A percentile compares a stretch with the other conserved stretches of the same genome.
These are phyloP conservation scores for Ustulina deusta DNA, from an alignment of 2,329 filamentous ascomycete genomes.

Conservation along the genomic window DNA sequence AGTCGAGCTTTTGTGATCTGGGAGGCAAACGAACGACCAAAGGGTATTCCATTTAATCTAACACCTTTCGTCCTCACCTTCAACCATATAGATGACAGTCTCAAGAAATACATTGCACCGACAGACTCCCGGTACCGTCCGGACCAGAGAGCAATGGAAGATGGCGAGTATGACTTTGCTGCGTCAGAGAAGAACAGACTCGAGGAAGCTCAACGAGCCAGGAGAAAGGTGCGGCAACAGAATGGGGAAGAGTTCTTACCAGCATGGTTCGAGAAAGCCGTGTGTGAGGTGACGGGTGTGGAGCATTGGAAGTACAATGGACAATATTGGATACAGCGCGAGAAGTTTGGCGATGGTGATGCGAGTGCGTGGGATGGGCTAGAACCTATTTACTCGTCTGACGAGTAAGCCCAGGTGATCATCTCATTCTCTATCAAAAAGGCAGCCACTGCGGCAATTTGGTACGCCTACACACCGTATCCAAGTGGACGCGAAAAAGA, in stretches of 20 bases:
- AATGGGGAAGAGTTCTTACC: constrained; percentile 84
- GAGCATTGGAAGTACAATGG: constrained; percentile 90
- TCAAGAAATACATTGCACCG: constrained; percentile 82
- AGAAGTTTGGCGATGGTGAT: constrained; percentile 72
- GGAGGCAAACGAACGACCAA: constrained; percentile 85
- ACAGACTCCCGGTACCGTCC: constrained; percentile 94
- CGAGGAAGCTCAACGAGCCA: constrained; percentile 88
- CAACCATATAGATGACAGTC: constrained; percentile 89
- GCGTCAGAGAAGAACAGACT: constrained; percentile 94
- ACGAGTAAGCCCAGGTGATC: constrained; percentile 26
- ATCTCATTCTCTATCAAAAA: neutral
- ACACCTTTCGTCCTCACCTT: constrained; percentile 96
- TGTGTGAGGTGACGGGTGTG: constrained; percentile 84
- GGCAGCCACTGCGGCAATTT: neutral
- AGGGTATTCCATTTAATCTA: constrained; percentile 93
- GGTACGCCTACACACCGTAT: constrained; percentile 12
- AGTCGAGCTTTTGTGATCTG: constrained; percentile 89
- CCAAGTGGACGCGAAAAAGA: neutral
- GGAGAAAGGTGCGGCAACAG: constrained; percentile 77
- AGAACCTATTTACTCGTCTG: constrained; percentile 79
- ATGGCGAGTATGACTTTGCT: constrained; percentile 95
- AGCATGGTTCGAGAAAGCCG: constrained; percentile 83
- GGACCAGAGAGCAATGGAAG: constrained; percentile 98
- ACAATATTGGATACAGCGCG: constrained; percentile 85
- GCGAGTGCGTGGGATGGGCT: constrained; percentile 73